Conservation (phyloP, 352 stramenopile genomes). For the Thraustochytrium striatum region DNA sequence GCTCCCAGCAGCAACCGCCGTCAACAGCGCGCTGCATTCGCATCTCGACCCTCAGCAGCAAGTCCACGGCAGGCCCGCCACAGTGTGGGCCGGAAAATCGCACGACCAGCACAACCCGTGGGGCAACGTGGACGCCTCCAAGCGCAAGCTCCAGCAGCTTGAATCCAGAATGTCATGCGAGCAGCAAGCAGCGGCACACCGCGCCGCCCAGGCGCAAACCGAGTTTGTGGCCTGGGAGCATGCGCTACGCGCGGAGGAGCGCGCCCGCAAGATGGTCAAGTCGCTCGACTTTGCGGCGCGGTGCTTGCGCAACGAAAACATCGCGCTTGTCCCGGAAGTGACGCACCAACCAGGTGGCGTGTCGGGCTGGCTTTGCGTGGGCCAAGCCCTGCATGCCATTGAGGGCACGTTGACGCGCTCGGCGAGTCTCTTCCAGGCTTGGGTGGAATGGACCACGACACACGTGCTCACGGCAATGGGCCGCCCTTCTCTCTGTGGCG, state of each 20-base stretch:
- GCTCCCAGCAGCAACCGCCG: neutral
- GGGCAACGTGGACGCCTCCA: neutral
- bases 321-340: neutral
- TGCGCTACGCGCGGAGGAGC: conserved; percentile 1
- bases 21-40: conserved; percentile 4
- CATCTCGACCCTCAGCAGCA: neutral
- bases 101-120: conserved; percentile 36
- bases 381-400: neutral
- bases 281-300: neutral
- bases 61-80: neutral
- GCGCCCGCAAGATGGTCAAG: neutral
- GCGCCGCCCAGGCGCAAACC: neutral
- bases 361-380: neutral
- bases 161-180: neutral
- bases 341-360: neutral
- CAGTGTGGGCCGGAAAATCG: neutral
- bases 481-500: neutral
- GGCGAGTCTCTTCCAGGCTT: neutral
- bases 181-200: neutral
- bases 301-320: conserved; percentile 8
- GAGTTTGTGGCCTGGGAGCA: conserved; percentile 35
- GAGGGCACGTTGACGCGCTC: neutral
- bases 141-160: neutral
- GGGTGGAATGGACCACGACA: conserved; percentile 6
- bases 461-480: neutral